A percentile compares a stretch with the other conserved stretches of the same genome.
These are phyloP conservation scores for Candida broadrunensis DNA, from an alignment of 805 yeast species.

Conservation along the genomic window DNA sequence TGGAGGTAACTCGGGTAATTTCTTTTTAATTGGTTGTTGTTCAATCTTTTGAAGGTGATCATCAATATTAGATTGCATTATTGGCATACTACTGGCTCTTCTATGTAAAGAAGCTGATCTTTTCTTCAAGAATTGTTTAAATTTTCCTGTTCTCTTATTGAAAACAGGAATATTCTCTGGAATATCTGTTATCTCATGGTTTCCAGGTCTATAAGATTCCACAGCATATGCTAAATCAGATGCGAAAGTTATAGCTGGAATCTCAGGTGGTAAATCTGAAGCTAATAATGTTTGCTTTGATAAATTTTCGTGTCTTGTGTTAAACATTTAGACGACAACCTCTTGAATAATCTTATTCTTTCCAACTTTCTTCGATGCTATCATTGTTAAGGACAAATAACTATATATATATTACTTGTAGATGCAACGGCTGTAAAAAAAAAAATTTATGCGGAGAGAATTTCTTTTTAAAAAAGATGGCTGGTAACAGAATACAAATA, in stretches of 20 bases:
- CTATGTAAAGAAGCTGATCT: background rate
- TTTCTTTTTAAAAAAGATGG: background rate
- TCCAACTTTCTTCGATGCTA: too few species aligned
- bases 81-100: slow-evolving; percentile 23
- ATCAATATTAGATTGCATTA: background rate
- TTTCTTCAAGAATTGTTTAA: slow-evolving; percentile 14
- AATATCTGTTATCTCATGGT: slow-evolving; percentile 21
- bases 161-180: slow-evolving; percentile 25
- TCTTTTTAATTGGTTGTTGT: background rate
- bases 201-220: slow-evolving; percentile 24
- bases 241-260: slow-evolving; percentile 18
- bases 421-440: too few species aligned
- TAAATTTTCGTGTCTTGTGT: background rate
- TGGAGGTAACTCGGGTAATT: slow-evolving; percentile 3
- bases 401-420: too few species aligned
- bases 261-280: slow-evolving; percentile 20
- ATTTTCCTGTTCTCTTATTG: slow-evolving; percentile 16
- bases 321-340: background rate
- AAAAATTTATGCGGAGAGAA: background rate
- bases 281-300: slow-evolving; percentile 19
- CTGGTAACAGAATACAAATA: background rate
- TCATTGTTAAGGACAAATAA: too few species aligned
- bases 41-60: background rate
- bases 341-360: too few species aligned
- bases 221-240: slow-evolving; percentile 28